Base-by-base conservation (phyloP, 1,284 basidiomycete genomes). In the Taiwanofungus camphoratus region DNA sequence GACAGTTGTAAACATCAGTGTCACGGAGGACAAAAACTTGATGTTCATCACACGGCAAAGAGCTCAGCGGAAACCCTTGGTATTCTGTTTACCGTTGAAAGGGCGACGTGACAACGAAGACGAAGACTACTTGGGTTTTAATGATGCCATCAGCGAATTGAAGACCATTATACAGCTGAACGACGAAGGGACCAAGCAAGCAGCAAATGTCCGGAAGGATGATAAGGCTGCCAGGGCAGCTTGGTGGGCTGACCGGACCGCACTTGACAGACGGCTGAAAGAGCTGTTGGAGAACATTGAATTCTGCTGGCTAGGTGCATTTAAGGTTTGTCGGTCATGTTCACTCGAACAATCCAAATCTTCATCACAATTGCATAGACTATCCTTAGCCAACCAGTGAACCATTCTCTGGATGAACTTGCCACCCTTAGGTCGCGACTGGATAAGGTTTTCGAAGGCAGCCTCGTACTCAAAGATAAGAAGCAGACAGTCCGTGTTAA, bases 241-340 rank as follows among this genome's bases (percentile, higher is more conserved):
- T 2, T 98, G 95, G 95, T 99, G 95, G 95, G 79, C 77, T 29
- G 74, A 82, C 40, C 74, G 92, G 9, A 70, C 73, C 33, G 75
- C 74, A 21, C 73, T 99, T 22, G 94, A 99, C 58, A 71, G 69
- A 37, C 74, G 91, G 21, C 62, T 99, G 58, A 71, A 79, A 38
- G 77, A 81, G 26, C 67, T 99, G 7, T 65, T 97, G 21, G 79
- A 81, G 49, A 88, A 82, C 49, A 84, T 99, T 27, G 95, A 99
- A 61, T 92, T 89, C 56, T 92, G 87, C 55, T 99, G 96, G 96
- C 72, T 99, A 3, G 95, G 96, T 1, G 92, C 87, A 18, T 98
- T 97, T 78, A 98, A 98, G 78, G 92, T 91, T 39, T 27, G 69
- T 59, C 46, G 23, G 12, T 16, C 3, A 6, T 19, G 33, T 43